phyloP scores from a whole-genome alignment of 345 rosid species.

The Luvunga scandens region DNA sequence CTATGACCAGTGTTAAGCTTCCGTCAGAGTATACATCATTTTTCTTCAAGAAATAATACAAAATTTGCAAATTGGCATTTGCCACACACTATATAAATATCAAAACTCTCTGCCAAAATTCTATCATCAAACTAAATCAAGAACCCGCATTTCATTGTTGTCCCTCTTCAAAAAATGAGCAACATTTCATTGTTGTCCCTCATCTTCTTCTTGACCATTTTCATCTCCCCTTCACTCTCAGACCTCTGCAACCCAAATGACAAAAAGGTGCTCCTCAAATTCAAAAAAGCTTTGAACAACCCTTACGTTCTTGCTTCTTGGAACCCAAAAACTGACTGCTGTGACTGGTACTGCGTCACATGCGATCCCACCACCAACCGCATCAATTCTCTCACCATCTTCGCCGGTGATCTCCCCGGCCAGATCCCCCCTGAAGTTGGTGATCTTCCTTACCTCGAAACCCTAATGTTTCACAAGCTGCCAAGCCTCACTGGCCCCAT shows the following conservation, averaged over 20 bases:
- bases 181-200: constrained; percentile 13
- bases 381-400: constrained; percentile 51
- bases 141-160: too few species aligned
- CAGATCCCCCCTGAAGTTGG: constrained; percentile 58
- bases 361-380: constrained; percentile 65
- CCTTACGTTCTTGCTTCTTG: constrained; percentile 77
- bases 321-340: constrained; percentile 62
- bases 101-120: not conserved
- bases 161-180: not conserved
- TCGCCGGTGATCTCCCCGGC: constrained; percentile 53
- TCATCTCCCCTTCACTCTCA: constrained; percentile 30
- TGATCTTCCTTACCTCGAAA: constrained; percentile 56
- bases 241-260: constrained; percentile 57
- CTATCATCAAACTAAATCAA: not conserved
- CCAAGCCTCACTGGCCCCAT: constrained; percentile 58
- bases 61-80: not conserved
- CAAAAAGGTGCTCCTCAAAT: constrained; percentile 59
- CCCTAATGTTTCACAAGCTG: constrained; percentile 49
- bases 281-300: constrained; percentile 54
- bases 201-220: constrained; percentile 25
- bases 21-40: not conserved
- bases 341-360: constrained; percentile 64
- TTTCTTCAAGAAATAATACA: not conserved
- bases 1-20: not conserved
- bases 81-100: not conserved